Evolutionary conservation across 2,329 filamentous ascomycete genomes (phyloP), one percentile per base, ranked within the genome.

Genomic region (Diplodia scrobiculata): DNA sequence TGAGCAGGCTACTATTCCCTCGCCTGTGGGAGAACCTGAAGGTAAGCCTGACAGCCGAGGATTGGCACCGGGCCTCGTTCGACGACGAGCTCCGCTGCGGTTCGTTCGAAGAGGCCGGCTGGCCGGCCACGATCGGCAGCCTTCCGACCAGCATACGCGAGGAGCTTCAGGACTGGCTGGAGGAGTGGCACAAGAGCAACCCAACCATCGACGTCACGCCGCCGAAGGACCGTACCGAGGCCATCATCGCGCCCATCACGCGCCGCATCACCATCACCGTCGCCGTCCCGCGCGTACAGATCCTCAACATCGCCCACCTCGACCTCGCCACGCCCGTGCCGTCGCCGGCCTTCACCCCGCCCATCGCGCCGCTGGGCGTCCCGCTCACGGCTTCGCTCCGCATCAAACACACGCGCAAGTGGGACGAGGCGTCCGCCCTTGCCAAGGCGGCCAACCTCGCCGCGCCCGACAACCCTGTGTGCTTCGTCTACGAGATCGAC

Each of bases 221-320:
- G 25, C 58, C 36, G 67, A n/a, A 68, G 47, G 55, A 72, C 72
- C 38, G 5, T 72, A 78, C 47, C 68, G 72, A 74, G 3, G 72
- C 65, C 72, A 52, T 69, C 66, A 36, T 75, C 72, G 3, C 72
- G 48, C 73, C 76, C 29, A 59, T 71, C 7, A 75, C 25, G 80
- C 84, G 84, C 21, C 88, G 87, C 13, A 93, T 99, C 71, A 82
- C 90, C 34, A 96, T 99, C 63, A 91, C 93, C 0, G 93, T 99
- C 14, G 92, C 97, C 67, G 87, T 99, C 1, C 94, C 94, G 0
- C 88, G 89, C 1, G 83, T 97, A 1, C 87, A 91, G 55, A 86
- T 97, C 21, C 86, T 98, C 0, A 90, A 96, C 76, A 96, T 91
- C 0, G 89, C 90, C 2, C 87, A 90, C 63, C 83, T 94, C 32